Percentiles rank a stretch among this genome's conserved stretches.
These are phyloP conservation scores for Lolium multiflorum DNA, from an alignment of 176 grass and related monocot genomes.

Conservation along the genomic window DNA sequence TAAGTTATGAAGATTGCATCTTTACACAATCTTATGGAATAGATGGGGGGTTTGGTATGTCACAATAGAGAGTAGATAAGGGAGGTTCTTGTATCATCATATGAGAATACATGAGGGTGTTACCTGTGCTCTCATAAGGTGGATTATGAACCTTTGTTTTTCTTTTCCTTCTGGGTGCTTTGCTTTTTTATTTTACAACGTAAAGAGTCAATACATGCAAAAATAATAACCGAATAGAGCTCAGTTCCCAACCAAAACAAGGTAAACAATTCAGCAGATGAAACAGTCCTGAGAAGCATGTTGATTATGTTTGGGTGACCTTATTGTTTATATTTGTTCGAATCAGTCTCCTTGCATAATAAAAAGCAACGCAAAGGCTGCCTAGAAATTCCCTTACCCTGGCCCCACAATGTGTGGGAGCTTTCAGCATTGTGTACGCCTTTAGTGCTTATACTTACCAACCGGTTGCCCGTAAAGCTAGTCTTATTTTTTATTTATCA, in stretches of 20 bases:
- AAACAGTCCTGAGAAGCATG: background rate
- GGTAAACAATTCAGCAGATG: background rate
- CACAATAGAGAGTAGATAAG: background rate
- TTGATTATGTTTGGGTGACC: background rate
- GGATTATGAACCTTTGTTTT: background rate
- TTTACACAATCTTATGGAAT: constrained; percentile 4
- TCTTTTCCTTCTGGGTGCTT: constrained; percentile 5
- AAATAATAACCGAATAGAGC: background rate
- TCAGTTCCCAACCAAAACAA: background rate
- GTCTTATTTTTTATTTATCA: background rate
- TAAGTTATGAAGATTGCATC: background rate
- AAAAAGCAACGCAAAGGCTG: no score
- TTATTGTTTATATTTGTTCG: background rate
- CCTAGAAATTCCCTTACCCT: no score
- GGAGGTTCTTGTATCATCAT: background rate
- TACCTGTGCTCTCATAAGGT: background rate
- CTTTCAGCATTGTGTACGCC: background rate
- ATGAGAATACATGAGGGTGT: background rate
- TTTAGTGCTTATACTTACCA: background rate
- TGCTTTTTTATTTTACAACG: background rate
- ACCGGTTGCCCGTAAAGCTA: background rate
- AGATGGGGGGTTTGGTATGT: background rate
- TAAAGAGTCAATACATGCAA: constrained; percentile 10
- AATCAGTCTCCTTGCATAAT: no score
- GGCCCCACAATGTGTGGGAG: no score